These are phyloP conservation scores for Anthostomella pinea DNA, from an alignment of 2,329 filamentous ascomycete species.

Conservation along the genomic window DNA sequence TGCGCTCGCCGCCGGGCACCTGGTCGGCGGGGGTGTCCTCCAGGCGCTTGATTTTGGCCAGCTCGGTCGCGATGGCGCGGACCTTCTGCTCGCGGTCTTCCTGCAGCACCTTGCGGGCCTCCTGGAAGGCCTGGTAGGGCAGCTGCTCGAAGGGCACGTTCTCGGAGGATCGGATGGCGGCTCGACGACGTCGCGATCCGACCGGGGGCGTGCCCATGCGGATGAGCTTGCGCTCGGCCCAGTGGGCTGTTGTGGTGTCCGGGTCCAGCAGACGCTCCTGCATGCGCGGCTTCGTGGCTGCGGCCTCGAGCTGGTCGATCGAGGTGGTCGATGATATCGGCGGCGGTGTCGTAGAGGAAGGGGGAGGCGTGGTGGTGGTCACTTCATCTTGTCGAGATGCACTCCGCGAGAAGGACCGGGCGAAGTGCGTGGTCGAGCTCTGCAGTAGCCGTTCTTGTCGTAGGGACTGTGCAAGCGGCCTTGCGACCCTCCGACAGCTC, in stretches of 20 bases:
- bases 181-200: slow-evolving; percentile 80
- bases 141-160: slow-evolving; percentile 87
- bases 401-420: slow-evolving; percentile 36
- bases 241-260: slow-evolving; percentile 61
- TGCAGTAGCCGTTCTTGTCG: slow-evolving; percentile 36
- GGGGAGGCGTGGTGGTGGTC: slow-evolving; percentile 21
- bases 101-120: slow-evolving; percentile 79
- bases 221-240: slow-evolving; percentile 66
- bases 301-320: slow-evolving; percentile 14
- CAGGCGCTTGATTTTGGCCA: slow-evolving; percentile 66
- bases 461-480: slow-evolving; percentile 55
- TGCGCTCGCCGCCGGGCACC: slow-evolving; percentile 59
- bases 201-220: slow-evolving; percentile 68
- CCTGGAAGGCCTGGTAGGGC: slow-evolving; percentile 97
- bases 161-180: slow-evolving; percentile 61
- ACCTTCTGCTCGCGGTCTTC: slow-evolving; percentile 82
- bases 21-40: slow-evolving; percentile 55
- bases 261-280: slow-evolving; percentile 56
- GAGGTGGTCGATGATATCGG: slow-evolving; percentile 18
- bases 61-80: slow-evolving; percentile 64
- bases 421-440: slow-evolving; percentile 31
- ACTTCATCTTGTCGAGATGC: slow-evolving; percentile 35
- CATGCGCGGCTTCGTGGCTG: slow-evolving; percentile 21
- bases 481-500: slow-evolving; percentile 55
- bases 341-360: slow-evolving; percentile 12